These are phyloP conservation scores for Chaetomium tenue DNA, from an alignment of 495 filamentous ascomycete species.

Conservation along the genomic window DNA sequence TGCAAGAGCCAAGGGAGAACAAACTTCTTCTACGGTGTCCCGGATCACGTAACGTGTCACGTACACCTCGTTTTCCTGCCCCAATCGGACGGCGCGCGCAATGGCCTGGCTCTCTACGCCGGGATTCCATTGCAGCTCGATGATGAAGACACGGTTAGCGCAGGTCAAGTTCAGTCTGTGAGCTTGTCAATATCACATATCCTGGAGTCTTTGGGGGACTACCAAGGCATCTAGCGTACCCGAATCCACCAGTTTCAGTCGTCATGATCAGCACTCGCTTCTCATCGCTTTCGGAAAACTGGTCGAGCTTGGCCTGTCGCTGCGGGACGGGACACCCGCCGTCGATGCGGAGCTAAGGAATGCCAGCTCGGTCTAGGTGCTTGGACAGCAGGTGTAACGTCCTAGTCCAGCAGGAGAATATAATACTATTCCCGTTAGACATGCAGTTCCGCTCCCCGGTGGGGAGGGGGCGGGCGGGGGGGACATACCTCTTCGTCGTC, in stretches of 20 bases:
- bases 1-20: not conserved
- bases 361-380: not conserved
- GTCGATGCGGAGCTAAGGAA: not conserved
- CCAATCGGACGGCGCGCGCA: not conserved
- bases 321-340: not conserved
- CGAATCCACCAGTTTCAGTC: not conserved
- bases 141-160: conserved; percentile 1
- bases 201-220: not conserved
- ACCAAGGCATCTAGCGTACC: not conserved
- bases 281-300: not conserved
- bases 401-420: conserved; percentile 1
- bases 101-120: conserved; percentile 2
- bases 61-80: conserved; percentile 2
- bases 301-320: not conserved
- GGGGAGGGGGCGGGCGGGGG: too few species aligned
- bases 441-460: not conserved
- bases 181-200: not conserved
- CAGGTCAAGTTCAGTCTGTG: not conserved
- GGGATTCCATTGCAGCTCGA: not conserved
- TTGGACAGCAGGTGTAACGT: conserved; percentile 1
- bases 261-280: not conserved
- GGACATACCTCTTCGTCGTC: not conserved
- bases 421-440: not conserved
- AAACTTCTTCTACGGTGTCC: not conserved
- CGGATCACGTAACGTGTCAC: not conserved